These are phyloP conservation scores for Corinectria fuckeliana DNA, from an alignment of 2,329 filamentous ascomycete species.

Conservation along the genomic window DNA sequence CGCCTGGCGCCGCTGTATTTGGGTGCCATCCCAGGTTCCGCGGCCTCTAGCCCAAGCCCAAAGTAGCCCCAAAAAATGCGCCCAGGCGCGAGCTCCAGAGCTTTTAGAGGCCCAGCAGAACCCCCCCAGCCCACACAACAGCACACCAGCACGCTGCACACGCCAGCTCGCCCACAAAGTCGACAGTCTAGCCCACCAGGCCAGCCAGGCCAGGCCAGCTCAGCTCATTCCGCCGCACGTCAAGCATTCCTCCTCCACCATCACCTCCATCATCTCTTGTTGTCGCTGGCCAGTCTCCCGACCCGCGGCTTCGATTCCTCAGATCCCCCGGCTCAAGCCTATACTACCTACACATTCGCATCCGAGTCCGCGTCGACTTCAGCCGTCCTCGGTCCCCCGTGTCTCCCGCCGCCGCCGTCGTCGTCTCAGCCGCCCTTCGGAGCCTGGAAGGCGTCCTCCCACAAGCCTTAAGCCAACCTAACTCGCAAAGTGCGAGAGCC, in stretches of 20 bases:
- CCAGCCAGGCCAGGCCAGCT: constrained; percentile 26
- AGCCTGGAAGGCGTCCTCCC: constrained; percentile 23
- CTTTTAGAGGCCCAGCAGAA: constrained; percentile 21
- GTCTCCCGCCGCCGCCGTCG: constrained; percentile 19
- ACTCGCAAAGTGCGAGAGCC: constrained; percentile 24
- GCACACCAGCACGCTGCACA: constrained; percentile 22
- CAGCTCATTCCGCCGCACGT: constrained; percentile 39
- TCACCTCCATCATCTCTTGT: constrained; percentile 33
- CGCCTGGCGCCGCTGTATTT: constrained; percentile 24
- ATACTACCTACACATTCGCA: constrained; percentile 7
- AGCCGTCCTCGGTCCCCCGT: neutral
- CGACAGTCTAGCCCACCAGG: constrained; percentile 23
- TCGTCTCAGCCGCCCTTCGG: constrained; percentile 20
- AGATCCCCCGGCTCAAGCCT: constrained; percentile 24
- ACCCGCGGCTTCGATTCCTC: constrained; percentile 24
- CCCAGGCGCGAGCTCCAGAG: constrained; percentile 29
- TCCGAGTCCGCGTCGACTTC: neutral
- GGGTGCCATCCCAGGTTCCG: constrained; percentile 31
- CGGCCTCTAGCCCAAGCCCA: constrained; percentile 22
- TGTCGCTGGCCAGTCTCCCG: constrained; percentile 29
- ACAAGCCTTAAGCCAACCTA: constrained; percentile 24
- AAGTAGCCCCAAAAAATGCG: constrained; percentile 17
- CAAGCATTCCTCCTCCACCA: constrained; percentile 38
- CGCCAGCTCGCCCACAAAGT: neutral
- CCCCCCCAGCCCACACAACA: constrained; percentile 24